phyloP scores from a whole-genome alignment of 805 yeast genomes.

The Metschnikowia proteae region DNA sequence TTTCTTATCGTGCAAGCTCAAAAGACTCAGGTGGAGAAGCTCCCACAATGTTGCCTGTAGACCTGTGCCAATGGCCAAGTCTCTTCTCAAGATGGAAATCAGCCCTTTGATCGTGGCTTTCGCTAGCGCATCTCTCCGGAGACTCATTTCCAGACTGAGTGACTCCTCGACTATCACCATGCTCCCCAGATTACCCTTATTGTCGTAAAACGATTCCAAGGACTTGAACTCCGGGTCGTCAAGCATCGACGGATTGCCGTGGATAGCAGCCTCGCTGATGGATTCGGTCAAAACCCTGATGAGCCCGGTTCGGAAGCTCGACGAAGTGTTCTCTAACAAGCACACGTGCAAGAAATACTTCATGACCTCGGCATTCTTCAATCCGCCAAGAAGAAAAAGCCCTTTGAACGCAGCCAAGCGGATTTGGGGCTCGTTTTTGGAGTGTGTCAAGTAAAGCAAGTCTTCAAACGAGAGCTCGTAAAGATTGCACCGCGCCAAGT shows the following conservation, averaged over 20 bases:
- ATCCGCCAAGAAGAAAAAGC: conserved; percentile 69
- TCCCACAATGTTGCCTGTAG: conserved; percentile 64
- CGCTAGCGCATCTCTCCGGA: conserved; percentile 62
- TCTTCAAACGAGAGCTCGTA: conserved; percentile 51
- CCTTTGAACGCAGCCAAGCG: conserved; percentile 69
- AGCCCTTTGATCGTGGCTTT: conserved; percentile 64
- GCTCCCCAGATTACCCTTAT: conserved; percentile 26
- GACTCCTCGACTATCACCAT: conserved; percentile 59
- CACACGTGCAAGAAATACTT: conserved; percentile 57
- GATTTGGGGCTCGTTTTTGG: conserved; percentile 46
- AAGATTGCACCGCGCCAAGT: conserved; percentile 54
- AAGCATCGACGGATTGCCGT: conserved; percentile 53
- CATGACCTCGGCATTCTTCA: conserved; percentile 59
- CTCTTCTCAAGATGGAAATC: conserved; percentile 58
- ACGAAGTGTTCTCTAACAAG: conserved; percentile 48
- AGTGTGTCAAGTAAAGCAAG: conserved; percentile 49
- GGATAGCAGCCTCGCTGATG: conserved; percentile 63
- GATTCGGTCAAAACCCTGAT: conserved; percentile 45
- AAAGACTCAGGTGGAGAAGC: conserved; percentile 56
- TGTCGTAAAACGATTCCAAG: conserved; percentile 24
- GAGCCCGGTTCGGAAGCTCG: conserved; percentile 48
- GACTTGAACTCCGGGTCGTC: conserved; percentile 64
- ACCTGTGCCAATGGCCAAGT: conserved; percentile 53
- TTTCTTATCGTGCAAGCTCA: conserved; percentile 58
- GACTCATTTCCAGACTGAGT: conserved; percentile 38